These are phyloP conservation scores for Plectosphaerella plurivora DNA, from an alignment of 2,329 filamentous ascomycete species.

Conservation along the genomic window DNA sequence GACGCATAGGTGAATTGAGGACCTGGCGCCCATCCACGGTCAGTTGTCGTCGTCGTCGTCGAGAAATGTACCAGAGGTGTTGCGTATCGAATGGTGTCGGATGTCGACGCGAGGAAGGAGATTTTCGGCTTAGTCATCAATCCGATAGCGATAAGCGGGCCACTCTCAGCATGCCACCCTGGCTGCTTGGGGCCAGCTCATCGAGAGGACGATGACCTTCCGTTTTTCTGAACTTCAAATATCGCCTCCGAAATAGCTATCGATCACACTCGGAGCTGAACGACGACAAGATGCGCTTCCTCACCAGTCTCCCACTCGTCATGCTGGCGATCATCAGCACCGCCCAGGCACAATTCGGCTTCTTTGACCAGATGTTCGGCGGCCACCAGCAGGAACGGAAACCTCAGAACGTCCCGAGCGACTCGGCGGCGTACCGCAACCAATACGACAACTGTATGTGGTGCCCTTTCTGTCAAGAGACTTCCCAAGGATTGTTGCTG, in stretches of 20 bases:
- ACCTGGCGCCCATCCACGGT: conserved; percentile 7
- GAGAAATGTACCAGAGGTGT: background rate
- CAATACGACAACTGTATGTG: conserved; percentile 62
- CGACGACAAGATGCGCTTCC: conserved; percentile 21
- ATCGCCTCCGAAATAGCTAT: no score
- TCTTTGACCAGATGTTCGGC: conserved; percentile 97
- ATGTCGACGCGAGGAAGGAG: conserved; percentile 1
- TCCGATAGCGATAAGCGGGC: conserved; percentile 19
- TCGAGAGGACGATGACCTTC: background rate
- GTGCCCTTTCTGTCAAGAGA: background rate
- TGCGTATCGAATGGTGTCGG: background rate
- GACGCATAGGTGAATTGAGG: conserved; percentile 32
- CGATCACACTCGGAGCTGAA: background rate
- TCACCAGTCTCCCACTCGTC: conserved; percentile 26
- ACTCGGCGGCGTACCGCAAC: conserved; percentile 73
- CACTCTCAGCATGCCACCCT: background rate
- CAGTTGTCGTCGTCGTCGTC: conserved; percentile 3
- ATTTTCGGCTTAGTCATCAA: conserved; percentile 33
- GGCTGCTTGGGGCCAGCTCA: background rate
- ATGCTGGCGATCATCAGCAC: conserved; percentile 57
- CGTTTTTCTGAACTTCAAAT: background rate
- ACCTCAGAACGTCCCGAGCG: conserved; percentile 77
- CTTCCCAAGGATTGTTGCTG: no score
- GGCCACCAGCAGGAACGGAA: conserved; percentile 55
- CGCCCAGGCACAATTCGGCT: conserved; percentile 79